Percentiles rank a stretch among this genome's conserved stretches.
phyloP scores from a whole-genome alignment of 106 monocot genomes.

The Hemerocallis citrina region DNA sequence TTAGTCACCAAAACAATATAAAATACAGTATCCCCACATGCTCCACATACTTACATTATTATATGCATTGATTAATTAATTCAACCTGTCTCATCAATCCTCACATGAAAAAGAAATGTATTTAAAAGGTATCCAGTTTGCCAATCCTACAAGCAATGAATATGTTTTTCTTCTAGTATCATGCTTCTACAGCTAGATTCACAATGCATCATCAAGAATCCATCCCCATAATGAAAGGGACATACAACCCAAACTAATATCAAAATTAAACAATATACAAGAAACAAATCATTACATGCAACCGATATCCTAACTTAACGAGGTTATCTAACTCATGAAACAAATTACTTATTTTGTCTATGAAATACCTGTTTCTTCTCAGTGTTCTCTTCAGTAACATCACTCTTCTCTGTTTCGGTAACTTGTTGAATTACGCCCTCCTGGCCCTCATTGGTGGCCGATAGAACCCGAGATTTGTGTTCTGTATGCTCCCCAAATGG shows the following conservation, averaged over 20 bases:
- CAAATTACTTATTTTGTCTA: no score
- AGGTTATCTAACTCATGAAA: background rate
- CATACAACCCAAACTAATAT: background rate
- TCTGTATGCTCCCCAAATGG: conserved; percentile 14
- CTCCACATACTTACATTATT: background rate
- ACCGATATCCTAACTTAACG: background rate
- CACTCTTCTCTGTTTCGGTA: conserved; percentile 2
- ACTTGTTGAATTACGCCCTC: conserved; percentile 11
- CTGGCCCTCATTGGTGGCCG: conserved; percentile 7
- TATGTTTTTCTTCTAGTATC: background rate
- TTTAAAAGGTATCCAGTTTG: background rate
- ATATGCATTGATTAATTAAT: background rate
- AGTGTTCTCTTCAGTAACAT: background rate
- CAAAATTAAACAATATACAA: no score
- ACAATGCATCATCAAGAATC: background rate
- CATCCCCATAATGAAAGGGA: background rate
- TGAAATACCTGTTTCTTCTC: background rate
- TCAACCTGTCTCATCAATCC: background rate
- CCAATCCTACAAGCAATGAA: background rate
- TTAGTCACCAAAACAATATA: background rate
- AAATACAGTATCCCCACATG: no score
- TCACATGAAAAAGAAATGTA: no score
- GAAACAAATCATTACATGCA: no score
- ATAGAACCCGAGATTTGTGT: conserved; percentile 25
- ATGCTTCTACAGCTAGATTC: background rate